Base-by-base conservation (phyloP, 1,284 basidiomycete genomes). In the Moniliophthora roreri region DNA sequence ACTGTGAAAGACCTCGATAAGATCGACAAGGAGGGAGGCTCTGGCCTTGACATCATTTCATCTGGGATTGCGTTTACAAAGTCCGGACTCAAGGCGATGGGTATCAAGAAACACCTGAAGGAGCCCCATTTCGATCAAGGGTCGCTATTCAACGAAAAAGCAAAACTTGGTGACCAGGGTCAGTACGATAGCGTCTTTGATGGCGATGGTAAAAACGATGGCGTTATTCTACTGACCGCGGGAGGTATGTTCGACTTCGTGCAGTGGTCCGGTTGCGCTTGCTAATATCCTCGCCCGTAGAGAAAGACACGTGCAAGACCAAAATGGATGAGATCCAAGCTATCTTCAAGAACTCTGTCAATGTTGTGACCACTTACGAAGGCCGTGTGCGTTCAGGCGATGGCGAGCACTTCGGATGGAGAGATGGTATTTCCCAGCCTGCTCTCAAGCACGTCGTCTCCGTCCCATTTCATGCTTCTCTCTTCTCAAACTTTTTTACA, bases 351-450 rank as follows among this genome's bases (percentile, higher is more conserved):
- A n/a, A 28, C 32, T 46, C 23, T 18, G 16, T 46, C 44, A 28
- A 9, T 3, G 44, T 46, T 3, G 20, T 46, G 11, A 13, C 5
- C 10, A 46, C 24, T 9, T 28, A 26, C 24, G 23, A 46, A 46
- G 44, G 44, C 21, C 20, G 44, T 24, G 44, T 24, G 10, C 52
- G 60, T 11, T 57, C 58, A 21, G 54, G 46, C 16, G 28, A 32
- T 6, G 28, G 7, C n/a, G 63, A 64, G 51, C 60, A 63, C 50
- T 66, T 65, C 45, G 65, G 65, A 24, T 66, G 51, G 34, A 38
- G 50, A 45, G 66, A 65, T 39, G 62, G 64, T 20, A 56, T 66
- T n/a, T 65, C 66, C 8, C 64, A 68, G 49, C 66, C 66, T 21
- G 54, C 63, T 26, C 46, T 64, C 5, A 45, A 57, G 63, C 62